A percentile compares a stretch with the other conserved stretches of the same genome.
Evolutionary conservation across 139 green algal genomes (phyloP).

Genomic region (Chlamydomonas applanata): DNA sequence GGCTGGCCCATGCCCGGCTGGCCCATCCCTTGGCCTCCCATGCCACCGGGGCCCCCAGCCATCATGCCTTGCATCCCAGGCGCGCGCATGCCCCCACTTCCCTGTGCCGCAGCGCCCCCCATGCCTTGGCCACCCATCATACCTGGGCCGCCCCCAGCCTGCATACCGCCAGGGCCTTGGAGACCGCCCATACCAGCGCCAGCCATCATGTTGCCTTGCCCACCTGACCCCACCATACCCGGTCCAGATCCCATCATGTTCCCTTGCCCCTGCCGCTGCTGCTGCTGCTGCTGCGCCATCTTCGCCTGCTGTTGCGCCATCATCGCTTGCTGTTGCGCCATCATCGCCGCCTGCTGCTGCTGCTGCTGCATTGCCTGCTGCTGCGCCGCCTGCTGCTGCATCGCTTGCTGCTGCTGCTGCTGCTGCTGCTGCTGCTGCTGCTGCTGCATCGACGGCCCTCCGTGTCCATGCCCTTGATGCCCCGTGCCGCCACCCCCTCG

Average conservation of each 20-base stretch:
- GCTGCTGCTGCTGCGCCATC: neutral
- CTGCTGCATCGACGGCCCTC: neutral
- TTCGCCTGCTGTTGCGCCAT: conserved; percentile 10
- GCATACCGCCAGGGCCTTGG: too few relatives aligned
- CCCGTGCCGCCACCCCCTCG: too few relatives aligned
- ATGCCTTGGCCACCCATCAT: too few relatives aligned
- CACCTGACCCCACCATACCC: too few relatives aligned
- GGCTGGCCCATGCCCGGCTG: too few relatives aligned
- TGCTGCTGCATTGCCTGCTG: conserved; percentile 8
- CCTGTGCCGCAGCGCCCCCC: too few relatives aligned
- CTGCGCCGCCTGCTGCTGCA: neutral
- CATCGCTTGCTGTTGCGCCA: conserved; percentile 3
- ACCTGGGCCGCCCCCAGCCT: too few relatives aligned
- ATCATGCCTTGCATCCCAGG: too few relatives aligned
- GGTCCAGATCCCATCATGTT: neutral
- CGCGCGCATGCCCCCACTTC: too few relatives aligned
- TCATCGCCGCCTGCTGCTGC: conserved; percentile 7
- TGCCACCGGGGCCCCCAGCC: neutral
- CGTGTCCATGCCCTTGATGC: too few relatives aligned
- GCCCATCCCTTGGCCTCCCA: neutral
- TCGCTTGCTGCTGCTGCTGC: conserved; percentile 11
- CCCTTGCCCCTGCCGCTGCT: conserved; percentile 8
- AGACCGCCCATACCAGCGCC: too few relatives aligned
- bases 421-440: conserved; percentile 11
- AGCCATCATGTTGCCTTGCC: too few relatives aligned